Evolutionary conservation across 2,329 filamentous ascomycete species (phyloP), one percentile per base, ranked within the genome.

Genomic region (Diaporthe batatas): DNA sequence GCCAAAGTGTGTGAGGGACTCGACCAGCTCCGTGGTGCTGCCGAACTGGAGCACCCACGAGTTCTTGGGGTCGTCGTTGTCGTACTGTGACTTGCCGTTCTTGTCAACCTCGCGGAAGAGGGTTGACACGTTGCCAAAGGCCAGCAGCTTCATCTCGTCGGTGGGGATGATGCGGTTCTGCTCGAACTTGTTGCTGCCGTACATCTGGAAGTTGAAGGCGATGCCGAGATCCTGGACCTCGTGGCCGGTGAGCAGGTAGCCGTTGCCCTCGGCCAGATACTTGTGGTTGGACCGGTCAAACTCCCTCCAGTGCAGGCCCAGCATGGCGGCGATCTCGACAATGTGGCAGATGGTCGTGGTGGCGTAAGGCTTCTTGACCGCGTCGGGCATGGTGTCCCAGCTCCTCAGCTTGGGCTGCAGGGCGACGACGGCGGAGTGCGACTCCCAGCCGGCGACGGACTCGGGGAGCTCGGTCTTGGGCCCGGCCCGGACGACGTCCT

Each of bases 241-340:
- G 57, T 83, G 81, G 7, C 87, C 87, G 1, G 85, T 82, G 2
- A 89, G 80, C 74, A 87, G 82, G 77, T 85, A 88, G 3, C 87
- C 87, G 74, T 89, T 89, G 29, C 88, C 88, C 70, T 89, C 87
- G 5, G 84, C 88, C n/a, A 85, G 85, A 65, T 89, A 87, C 23
- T 84, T 84, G 75, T 89, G 86, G 16, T 79, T 80, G 11, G 79
- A 84, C 44, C 86, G 83, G 75, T 90, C 86, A 75, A 90, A 90
- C 70, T 88, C 86, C 74, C 87, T 88, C 89, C 89, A 91, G 78
- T 91, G 85, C 10, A 91, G 83, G 10, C 89, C 87, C 21, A 90
- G 80, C 72, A 86, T 85, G 6, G 86, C 86, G 34, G 87, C 83
- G 73, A 89, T 86, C 80, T 89, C 88, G 39, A 90, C 79, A 4